These are phyloP conservation scores for Yamadazyma dendronema DNA, from an alignment of 1,139 yeast genomes.

Conservation along the genomic window DNA sequence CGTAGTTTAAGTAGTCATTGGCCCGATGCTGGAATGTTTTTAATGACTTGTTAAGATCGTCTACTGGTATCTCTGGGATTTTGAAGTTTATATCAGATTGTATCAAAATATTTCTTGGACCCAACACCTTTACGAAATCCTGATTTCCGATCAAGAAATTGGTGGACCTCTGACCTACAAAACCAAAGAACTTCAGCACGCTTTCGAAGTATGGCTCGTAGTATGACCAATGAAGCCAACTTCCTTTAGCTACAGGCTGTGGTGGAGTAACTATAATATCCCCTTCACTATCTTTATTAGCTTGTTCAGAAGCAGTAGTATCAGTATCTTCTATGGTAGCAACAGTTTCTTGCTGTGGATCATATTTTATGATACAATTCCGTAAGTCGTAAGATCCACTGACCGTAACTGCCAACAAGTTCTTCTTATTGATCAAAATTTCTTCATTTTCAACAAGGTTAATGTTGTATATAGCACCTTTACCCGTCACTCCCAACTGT, in stretches of 20 bases:
- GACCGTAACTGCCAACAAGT: slow-evolving; percentile 51
- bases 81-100: slow-evolving; percentile 33
- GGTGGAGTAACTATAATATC: too few species aligned
- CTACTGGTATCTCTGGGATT: slow-evolving; percentile 15
- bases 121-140: slow-evolving; percentile 47
- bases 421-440: slow-evolving; percentile 44
- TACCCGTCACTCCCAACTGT: slow-evolving; percentile 53
- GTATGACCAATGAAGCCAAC: not conserved
- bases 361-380: slow-evolving; percentile 32
- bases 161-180: slow-evolving; percentile 7
- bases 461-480: slow-evolving; percentile 54
- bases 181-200: slow-evolving; percentile 5
- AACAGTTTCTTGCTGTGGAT: not conserved
- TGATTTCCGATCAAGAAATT: slow-evolving; percentile 30
- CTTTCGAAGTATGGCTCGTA: not conserved
- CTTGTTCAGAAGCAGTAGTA: too few species aligned
- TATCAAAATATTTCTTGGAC: slow-evolving; percentile 55
- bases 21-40: slow-evolving; percentile 16
- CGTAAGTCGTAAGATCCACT: slow-evolving; percentile 48
- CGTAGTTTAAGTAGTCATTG: slow-evolving; percentile 42
- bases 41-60: slow-evolving; percentile 10
- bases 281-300: too few species aligned
- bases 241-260: too few species aligned
- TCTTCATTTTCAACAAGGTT: slow-evolving; percentile 47
- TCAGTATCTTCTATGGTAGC: not conserved